Percentiles rank a stretch among this genome's conserved stretches.
Conservation (phyloP, 306 rosid species). For the Adenanthera pavonina region DNA sequence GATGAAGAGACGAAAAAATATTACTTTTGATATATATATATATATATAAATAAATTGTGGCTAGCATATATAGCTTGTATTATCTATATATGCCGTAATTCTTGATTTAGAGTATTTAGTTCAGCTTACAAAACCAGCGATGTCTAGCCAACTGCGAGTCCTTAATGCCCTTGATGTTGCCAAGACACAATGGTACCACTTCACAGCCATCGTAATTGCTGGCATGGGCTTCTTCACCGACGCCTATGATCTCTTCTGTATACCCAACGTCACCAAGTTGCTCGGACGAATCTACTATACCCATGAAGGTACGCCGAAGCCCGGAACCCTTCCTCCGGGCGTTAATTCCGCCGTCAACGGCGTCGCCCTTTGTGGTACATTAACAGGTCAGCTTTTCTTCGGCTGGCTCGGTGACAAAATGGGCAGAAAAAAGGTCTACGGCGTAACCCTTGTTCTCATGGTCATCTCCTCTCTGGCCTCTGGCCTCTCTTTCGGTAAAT, state of each 20-base stretch:
- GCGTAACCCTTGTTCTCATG: constrained; percentile 55
- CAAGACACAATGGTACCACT: constrained; percentile 2
- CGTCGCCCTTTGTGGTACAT: not conserved
- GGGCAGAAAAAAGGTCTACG: constrained; percentile 5
- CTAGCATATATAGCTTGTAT: no score
- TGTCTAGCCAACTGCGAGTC: constrained; percentile 5
- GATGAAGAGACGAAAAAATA: no score
- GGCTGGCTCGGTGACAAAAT: constrained; percentile 1
- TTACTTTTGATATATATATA: no score
- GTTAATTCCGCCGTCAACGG: not conserved
- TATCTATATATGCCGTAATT: no score
- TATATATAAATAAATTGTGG: no score
- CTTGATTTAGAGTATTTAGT: no score
- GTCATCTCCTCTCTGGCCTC: constrained; percentile 56
- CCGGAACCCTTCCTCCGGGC: constrained; percentile 41
- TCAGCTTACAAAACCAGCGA: not conserved
- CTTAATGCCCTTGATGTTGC: not conserved
- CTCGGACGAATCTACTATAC: constrained; percentile 56
- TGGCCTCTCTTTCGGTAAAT: constrained; percentile 47
- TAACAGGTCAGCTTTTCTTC: not conserved
- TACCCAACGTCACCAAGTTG: constrained; percentile 35
- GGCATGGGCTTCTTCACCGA: constrained; percentile 10
- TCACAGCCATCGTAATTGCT: constrained; percentile 3
- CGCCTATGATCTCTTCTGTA: not conserved
- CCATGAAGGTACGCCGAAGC: not conserved